Evolutionary conservation across 2,329 filamentous ascomycete species (phyloP), one percentile per base, ranked within the genome.

Genomic region (Pseudopyrenochaeta lycopersici): DNA sequence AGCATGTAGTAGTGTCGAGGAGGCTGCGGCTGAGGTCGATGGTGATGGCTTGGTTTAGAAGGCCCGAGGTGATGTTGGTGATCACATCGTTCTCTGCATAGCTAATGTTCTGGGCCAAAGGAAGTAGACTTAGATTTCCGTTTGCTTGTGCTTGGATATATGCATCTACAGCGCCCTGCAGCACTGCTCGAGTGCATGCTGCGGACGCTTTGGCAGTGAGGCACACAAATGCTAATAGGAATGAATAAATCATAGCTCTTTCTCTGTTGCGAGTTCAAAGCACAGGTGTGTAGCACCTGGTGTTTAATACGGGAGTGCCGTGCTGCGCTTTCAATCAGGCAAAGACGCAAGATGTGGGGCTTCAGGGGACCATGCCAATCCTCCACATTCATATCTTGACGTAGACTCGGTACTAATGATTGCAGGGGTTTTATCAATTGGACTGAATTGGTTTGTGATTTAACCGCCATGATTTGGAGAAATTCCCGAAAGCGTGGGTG

Each of bases 1-100:
- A 47, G 49, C 65, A 68, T 17, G 54, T 20, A 4, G 58, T 59
- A 7, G 65, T 63, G 52, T 68, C 65, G 51, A 58, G 38, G 31
- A 64, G 40, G 48, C 50, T 65, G 54, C 56, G 63, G 17, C 43
- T 52, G 35, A 62, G 49, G 53, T 64, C 63, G 45, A 65, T 57
- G 15, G 46, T 57, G 21, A 66, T 33, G 36, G 59, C 14, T 14
- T 59, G 47, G 18, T 23, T 43, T 10, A 66, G 51, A 23, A 63
- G 12, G 20, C 54, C 48, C 36, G 51, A 53, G 5, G 52, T 27
- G 36, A 64, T 54, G n/a, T 56, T 27, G 11, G 48, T 32, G 1
- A 41, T 10, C 11, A 49, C 52, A 41, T 66, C 63, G 36, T 66
- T 66, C 27, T 66, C 61, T 10, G 47, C 12, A 42, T 63, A 64